Evolutionary conservation across 2,329 filamentous ascomycete genomes (phyloP), one percentile per base, ranked within the genome.

Genomic region (Zasmidium citrigriseum): DNA sequence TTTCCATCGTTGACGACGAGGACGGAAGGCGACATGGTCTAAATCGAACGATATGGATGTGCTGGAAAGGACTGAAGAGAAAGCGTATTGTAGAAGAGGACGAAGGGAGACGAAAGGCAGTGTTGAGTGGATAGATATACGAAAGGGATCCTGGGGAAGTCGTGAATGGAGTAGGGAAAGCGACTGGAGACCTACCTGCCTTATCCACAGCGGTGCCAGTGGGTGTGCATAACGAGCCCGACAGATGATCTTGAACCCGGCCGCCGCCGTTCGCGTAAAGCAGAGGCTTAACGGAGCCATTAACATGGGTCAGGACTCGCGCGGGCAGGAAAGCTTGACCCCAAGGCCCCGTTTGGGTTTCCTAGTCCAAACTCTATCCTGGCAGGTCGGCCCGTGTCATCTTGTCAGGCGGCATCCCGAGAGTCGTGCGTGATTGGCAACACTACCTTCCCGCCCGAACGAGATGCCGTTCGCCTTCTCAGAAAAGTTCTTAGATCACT

Each of bases 1-100:
- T 68, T 67, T 29, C 66, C 63, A 46, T 70, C 64, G 54, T 69
- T 68, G 56, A 65, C 38, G 7, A 67, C 20, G 10, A 63, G 53
- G 16, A 61, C 52, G 1, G 61, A 62, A 20, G 64, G 61, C 29
- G 63, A 60, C 63, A 65, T 65, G 22, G 20, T 53, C 20, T 22
- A 47, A 25, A 44, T 52, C 41, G 51, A 52, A 12, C 14, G 49
- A 53, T 54, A 44, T 47, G 44, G 22, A 46, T 46, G 14, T 50
- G 18, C 1, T 24, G 50, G 11, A 7, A 25, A 45, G 3, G 34
- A 52, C 50, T 1, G 20, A 20, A 44, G 45, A 22, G n/a, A 34
- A 34, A 38, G 52, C 11, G n/a, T n/a, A 25, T 27, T 48, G 29
- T 41, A 27, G 21, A n/a, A 25, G 4, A 16, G 18, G 11, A 47